Evolutionary conservation across 805 yeast genomes (phyloP), one percentile per base, ranked within the genome.

Genomic region (Metschnikowia corniflorae): DNA sequence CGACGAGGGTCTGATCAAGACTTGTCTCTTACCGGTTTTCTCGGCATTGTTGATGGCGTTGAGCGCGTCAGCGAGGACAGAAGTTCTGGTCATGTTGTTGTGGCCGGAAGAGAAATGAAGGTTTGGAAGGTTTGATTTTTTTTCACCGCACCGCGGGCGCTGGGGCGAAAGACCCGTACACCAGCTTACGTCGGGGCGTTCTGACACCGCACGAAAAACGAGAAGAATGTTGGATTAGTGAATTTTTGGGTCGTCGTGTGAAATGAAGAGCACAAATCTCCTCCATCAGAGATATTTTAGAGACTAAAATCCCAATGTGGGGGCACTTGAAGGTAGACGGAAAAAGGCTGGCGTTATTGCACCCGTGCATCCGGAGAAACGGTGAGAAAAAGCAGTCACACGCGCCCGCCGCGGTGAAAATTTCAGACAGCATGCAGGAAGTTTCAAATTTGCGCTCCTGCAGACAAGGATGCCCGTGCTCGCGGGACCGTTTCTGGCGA

Each of bases 41-140:
- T 58, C 63, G 51, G 63, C 62, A 50, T 58, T 58, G 62, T 58
- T 58, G 47, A 58, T 58, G 41, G 61, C 57, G 51, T 58, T 58
- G 49, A 58, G 54, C 46, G 63, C 62, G 48, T 58, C 63, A 40
- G 63, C 63, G 53, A 58, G 54, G 43, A 58, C 62, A 33, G 62
- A 58, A 45, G 61, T 53, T 58, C 63, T 58, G 40, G 62, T 58
- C 62, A 58, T 56, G 21, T 37, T 37, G 40, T 37, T 27, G 31
- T 35, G 32, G 14, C 25, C 16, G 15, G 20, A 31, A 21, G 28
- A 26, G 13, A 28, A 29, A 20, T 21, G 24, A 21, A 21, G 12
- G 12, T 5, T 5, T 26, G 37, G n/a, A 19, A 16, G 14, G 18
- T 13, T 29, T 17, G 9, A 6, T 20, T 42, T 42, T 42, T 38